Conservation (phyloP, 495 filamentous ascomycete genomes). For the Apodospora peruviana region DNA sequence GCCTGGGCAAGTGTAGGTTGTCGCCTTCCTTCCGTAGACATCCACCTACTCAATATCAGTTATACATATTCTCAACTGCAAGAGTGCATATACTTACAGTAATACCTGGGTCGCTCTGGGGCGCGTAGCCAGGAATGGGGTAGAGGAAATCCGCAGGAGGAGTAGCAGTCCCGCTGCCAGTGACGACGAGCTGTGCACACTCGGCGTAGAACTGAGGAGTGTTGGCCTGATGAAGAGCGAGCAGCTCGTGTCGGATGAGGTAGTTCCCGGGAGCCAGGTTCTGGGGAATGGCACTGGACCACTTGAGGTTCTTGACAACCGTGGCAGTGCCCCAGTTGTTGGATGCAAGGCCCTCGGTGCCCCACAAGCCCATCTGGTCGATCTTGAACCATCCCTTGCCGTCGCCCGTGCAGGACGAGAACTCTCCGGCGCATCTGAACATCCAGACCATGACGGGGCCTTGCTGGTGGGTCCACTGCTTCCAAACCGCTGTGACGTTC, state of each 20-base stretch:
- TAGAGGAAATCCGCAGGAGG: conserved; percentile 28
- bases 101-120: conserved; percentile 44
- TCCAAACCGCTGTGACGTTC: conserved; percentile 45
- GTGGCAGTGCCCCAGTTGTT: conserved; percentile 47
- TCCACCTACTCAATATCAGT: conserved; percentile 29
- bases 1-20: conserved; percentile 45
- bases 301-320: conserved; percentile 42
- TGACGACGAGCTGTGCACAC: conserved; percentile 39
- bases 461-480: conserved; percentile 46
- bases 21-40: conserved; percentile 39
- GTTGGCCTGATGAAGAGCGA: conserved; percentile 32
- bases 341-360: conserved; percentile 31
- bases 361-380: conserved; percentile 36
- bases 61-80: background rate
- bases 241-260: conserved; percentile 37
- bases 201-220: conserved; percentile 38
- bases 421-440: conserved; percentile 32
- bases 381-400: conserved; percentile 47
- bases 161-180: conserved; percentile 26
- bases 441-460: conserved; percentile 44
- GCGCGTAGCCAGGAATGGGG: conserved; percentile 44
- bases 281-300: conserved; percentile 35
- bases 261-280: conserved; percentile 34
- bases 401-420: conserved; percentile 28
- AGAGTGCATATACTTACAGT: conserved; percentile 23